Evolutionary conservation across 208 protist genomes (phyloP).

Genomic region (Trypanosoma grayi): DNA sequence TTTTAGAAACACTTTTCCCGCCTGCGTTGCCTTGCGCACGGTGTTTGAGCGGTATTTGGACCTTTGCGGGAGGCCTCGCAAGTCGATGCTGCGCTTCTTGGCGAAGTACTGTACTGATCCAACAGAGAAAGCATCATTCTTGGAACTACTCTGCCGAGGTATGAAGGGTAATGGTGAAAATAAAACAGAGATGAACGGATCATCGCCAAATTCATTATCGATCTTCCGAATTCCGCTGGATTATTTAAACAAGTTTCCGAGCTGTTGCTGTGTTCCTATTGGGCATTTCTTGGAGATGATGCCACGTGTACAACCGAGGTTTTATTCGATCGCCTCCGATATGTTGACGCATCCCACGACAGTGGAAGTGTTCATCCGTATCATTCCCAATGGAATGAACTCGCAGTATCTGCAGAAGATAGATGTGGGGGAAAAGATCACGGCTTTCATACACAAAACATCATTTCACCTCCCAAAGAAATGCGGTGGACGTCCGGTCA

Average conservation of each 20-base stretch:
- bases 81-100: conserved; percentile 58
- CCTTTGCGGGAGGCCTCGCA: conserved; percentile 63
- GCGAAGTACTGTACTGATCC: conserved; percentile 64
- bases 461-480: conserved; percentile 81
- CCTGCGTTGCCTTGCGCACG: conserved; percentile 42
- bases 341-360: conserved; percentile 47
- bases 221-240: conserved; percentile 45
- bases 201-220: background rate
- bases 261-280: conserved; percentile 54
- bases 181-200: too few species aligned
- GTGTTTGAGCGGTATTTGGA: conserved; percentile 81
- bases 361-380: conserved; percentile 81
- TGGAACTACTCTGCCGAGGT: conserved; percentile 31
- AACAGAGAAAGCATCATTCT: conserved; percentile 50
- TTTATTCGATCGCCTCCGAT: conserved; percentile 96
- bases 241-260: conserved; percentile 70
- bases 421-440: conserved; percentile 29
- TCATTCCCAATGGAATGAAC: conserved; percentile 76
- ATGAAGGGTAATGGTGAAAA: background rate
- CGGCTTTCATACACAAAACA: conserved; percentile 84
- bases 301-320: conserved; percentile 91
- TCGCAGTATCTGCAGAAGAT: conserved; percentile 73
- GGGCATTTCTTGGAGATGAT: conserved; percentile 86
- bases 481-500: conserved; percentile 43
- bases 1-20: conserved; percentile 63